These are phyloP conservation scores for Fusarium metavorans DNA, from an alignment of 2,329 filamentous ascomycete genomes.

Conservation along the genomic window DNA sequence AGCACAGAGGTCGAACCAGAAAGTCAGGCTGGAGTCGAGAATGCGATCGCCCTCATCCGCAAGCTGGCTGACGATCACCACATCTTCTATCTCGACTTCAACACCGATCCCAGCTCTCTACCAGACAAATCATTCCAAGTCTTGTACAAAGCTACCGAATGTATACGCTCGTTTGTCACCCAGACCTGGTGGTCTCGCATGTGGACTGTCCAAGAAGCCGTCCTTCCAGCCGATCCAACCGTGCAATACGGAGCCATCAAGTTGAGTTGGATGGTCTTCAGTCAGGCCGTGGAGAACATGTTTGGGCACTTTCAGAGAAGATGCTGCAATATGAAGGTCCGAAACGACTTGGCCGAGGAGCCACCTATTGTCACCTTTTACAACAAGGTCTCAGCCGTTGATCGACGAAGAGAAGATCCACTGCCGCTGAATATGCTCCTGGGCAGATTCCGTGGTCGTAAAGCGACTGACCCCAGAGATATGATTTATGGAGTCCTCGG, in stretches of 20 bases:
- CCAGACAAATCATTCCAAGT: not conserved
- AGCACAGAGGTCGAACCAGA: not conserved
- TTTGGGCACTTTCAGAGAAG: not conserved
- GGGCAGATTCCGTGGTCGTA: not conserved
- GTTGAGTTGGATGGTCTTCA: not conserved
- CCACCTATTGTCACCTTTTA: not conserved
- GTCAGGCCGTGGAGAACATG: not conserved
- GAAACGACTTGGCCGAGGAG: not conserved
- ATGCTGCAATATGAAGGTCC: not conserved
- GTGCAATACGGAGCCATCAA: not conserved
- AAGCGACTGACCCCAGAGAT: not conserved
- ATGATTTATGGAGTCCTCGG: not conserved
- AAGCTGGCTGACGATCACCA: not conserved
- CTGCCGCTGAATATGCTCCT: not conserved
- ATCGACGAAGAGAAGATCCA: not conserved
- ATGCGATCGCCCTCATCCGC: not conserved
- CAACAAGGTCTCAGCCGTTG: not conserved
- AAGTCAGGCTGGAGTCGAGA: not conserved
- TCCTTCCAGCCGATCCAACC: not conserved
- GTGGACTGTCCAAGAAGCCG: slow-evolving; percentile 1
- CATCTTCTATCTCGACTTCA: not conserved
- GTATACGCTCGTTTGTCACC: not conserved
- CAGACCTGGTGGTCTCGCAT: not conserved
- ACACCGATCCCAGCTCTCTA: not conserved
- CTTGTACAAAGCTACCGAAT: not conserved